Evolutionary conservation across 2,329 filamentous ascomycete species (phyloP).

Genomic region (Pseudogymnoascus sp.): DNA sequence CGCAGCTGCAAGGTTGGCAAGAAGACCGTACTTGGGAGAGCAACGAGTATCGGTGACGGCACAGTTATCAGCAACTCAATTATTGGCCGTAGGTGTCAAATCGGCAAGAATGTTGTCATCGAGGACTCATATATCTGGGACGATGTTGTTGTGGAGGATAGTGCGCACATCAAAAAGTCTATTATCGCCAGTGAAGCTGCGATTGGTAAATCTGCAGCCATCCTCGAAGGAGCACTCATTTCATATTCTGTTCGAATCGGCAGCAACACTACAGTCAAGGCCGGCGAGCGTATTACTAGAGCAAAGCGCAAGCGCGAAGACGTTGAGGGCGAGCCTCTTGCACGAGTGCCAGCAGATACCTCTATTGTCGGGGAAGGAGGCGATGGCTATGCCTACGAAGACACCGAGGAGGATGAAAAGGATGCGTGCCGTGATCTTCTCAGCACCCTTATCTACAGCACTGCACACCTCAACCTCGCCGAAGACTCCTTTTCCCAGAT

Average conservation of each 20-base stretch:
- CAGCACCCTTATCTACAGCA: conserved; percentile 30
- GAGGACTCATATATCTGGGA: conserved; percentile 85
- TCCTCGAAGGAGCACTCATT: conserved; percentile 69
- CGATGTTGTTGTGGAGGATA: conserved; percentile 68
- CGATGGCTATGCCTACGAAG: conserved; percentile 57
- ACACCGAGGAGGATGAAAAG: conserved; percentile 55
- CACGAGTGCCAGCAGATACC: conserved; percentile 38
- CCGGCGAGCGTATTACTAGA: conserved; percentile 33
- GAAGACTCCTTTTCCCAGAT: conserved; percentile 58
- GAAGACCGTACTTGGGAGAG: conserved; percentile 67
- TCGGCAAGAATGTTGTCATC: conserved; percentile 76
- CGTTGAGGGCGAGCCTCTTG: conserved; percentile 17
- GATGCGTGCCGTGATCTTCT: conserved; percentile 51
- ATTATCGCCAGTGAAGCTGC: conserved; percentile 68
- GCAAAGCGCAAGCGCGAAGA: conserved; percentile 34
- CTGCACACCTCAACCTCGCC: conserved; percentile 32
- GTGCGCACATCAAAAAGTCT: conserved; percentile 60
- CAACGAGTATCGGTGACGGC: conserved; percentile 67
- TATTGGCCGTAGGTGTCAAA: conserved; percentile 76
- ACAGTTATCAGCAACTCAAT: conserved; percentile 67
- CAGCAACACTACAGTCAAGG: conserved; percentile 45
- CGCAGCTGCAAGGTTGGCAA: conserved; percentile 63
- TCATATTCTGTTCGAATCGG: conserved; percentile 71
- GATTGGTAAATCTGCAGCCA: conserved; percentile 62
- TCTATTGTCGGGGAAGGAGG: conserved; percentile 51